Evolutionary conservation across 1,284 basidiomycete genomes (phyloP).

Genomic region (Melampsora americana): DNA sequence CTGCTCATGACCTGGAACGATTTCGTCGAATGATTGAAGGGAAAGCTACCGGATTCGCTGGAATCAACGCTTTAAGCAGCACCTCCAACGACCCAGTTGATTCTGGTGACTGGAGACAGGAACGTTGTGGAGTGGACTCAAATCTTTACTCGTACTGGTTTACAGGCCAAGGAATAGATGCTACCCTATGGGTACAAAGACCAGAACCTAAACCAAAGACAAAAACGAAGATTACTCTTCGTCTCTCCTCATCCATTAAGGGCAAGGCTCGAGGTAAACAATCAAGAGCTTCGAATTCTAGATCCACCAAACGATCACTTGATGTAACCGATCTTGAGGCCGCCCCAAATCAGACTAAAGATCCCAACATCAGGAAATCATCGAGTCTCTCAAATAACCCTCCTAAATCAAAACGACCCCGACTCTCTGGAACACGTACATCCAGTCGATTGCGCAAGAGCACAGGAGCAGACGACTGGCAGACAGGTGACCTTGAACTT

Average conservation of each 20-base stretch:
- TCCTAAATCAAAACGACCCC: conserved; percentile 20
- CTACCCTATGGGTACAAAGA: conserved; percentile 35
- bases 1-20: conserved; percentile 28
- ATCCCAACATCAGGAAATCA: conserved; percentile 2
- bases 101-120: conserved; percentile 27
- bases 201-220: conserved; percentile 17
- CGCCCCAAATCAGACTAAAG: not conserved
- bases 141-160: conserved; percentile 37
- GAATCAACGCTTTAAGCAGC: not conserved
- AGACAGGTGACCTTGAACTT: not conserved
- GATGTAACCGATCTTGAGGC: too few species aligned
- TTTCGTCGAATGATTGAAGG: conserved; percentile 33
- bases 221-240: conserved; percentile 21
- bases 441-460: conserved; percentile 19
- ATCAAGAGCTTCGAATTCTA: not conserved
- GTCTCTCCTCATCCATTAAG: conserved; percentile 9
- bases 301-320: conserved; percentile 14
- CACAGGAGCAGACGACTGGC: not conserved
- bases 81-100: conserved; percentile 25
- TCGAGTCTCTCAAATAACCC: not conserved
- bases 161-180: conserved; percentile 23
- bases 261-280: conserved; percentile 11
- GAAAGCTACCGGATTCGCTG: conserved; percentile 9
- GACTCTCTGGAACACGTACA: conserved; percentile 19
- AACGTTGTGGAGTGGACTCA: conserved; percentile 29